Evolutionary conservation across 495 filamentous ascomycete genomes (phyloP).

Genomic region (Lepidopterella palustris): DNA sequence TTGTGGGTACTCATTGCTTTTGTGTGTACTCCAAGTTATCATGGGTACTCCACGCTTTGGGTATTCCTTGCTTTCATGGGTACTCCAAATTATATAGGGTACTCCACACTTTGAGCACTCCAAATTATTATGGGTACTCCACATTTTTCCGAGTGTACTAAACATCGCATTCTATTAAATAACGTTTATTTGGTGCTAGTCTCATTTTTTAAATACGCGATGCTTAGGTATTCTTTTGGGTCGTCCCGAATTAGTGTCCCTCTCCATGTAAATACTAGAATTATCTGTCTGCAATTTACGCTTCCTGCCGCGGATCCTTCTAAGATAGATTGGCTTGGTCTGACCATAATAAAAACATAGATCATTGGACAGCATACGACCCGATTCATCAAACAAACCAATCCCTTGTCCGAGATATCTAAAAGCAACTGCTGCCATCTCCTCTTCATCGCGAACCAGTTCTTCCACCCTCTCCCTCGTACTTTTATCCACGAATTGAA

Average conservation of each 20-base stretch:
- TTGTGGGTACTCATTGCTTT: no score
- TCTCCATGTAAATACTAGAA: not conserved
- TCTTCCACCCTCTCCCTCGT: not conserved
- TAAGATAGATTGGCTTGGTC: not conserved
- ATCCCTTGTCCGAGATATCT: not conserved
- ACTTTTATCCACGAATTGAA: not conserved
- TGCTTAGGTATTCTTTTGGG: not conserved
- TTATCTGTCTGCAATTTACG: not conserved
- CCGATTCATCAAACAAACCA: not conserved
- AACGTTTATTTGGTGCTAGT: not conserved
- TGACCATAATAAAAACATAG: not conserved
- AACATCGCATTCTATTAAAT: not conserved
- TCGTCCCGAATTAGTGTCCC: not conserved
- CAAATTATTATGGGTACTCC: not conserved
- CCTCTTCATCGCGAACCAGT: not conserved
- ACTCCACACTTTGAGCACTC: not conserved
- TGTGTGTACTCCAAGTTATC: no score
- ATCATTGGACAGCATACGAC: not conserved
- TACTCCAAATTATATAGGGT: not conserved
- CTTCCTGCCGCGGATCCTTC: not conserved
- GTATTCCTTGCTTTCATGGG: no score
- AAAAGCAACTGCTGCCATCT: not conserved
- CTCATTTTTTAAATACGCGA: not conserved
- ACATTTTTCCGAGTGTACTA: not conserved
- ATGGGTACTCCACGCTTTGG: not conserved